These are phyloP conservation scores for Blastomyces parvus DNA, from an alignment of 2,329 filamentous ascomycete genomes.

Conservation along the genomic window DNA sequence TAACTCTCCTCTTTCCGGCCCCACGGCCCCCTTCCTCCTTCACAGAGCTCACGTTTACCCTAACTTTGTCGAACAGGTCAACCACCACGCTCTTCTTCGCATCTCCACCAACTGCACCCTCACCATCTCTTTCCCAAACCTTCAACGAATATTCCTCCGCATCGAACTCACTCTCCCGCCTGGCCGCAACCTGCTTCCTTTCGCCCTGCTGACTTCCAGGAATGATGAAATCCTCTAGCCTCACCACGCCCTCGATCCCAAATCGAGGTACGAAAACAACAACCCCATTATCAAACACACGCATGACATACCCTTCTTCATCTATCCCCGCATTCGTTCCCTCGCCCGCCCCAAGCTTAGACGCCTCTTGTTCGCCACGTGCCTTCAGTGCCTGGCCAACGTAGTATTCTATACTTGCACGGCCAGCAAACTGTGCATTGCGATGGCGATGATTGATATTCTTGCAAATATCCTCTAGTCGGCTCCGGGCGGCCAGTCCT, in stretches of 20 bases:
- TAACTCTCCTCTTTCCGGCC: slow-evolving; percentile 76
- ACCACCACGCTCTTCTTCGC: slow-evolving; percentile 43
- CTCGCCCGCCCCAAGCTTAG: slow-evolving; percentile 19
- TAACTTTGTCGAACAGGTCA: slow-evolving; percentile 86
- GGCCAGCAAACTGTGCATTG: slow-evolving; percentile 90
- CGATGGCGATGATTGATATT: slow-evolving; percentile 98
- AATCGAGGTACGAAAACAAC: slow-evolving; percentile 94
- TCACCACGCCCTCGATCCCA: slow-evolving; percentile 85
- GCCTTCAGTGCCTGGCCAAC: slow-evolving; percentile 91
- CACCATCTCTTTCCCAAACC: slow-evolving; percentile 47
- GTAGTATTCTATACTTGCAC: slow-evolving; percentile 94
- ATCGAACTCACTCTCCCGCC: slow-evolving; percentile 71
- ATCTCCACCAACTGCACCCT: slow-evolving; percentile 33
- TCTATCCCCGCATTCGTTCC: slow-evolving; percentile 41
- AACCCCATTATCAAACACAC: slow-evolving; percentile 93
- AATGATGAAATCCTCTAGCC: slow-evolving; percentile 70
- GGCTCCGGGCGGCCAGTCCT: slow-evolving; percentile 67
- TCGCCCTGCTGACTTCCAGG: slow-evolving; percentile 23
- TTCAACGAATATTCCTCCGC: slow-evolving; percentile 71
- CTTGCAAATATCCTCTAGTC: slow-evolving; percentile 87
- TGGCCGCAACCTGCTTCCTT: slow-evolving; percentile 13
- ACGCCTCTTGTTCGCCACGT: slow-evolving; percentile 41
- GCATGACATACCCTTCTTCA: slow-evolving; percentile 93
- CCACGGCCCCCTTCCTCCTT: slow-evolving; percentile 63
- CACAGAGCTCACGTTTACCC: slow-evolving; percentile 79